Conservation (phyloP, 2,329 filamentous ascomycete species). For the Cercospora canescens region DNA sequence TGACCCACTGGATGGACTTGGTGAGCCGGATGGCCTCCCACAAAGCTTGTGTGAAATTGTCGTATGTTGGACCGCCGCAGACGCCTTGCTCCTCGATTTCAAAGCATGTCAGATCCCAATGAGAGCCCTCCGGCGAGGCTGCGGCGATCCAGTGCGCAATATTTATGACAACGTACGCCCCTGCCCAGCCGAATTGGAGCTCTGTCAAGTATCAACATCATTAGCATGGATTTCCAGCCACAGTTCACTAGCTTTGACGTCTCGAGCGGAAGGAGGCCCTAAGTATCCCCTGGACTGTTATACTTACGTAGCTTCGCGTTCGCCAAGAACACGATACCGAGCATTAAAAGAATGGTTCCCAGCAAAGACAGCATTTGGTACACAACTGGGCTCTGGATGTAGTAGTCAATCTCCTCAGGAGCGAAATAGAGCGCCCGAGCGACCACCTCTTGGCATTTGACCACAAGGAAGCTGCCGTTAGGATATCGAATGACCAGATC, state of each 20-base stretch:
- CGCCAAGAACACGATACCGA: slow-evolving; percentile 53
- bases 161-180: slow-evolving; percentile 52
- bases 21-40: slow-evolving; percentile 52
- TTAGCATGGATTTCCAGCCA: neutral
- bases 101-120: slow-evolving; percentile 52
- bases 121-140: slow-evolving; percentile 46
- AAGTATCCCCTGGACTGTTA: neutral
- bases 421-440: slow-evolving; percentile 55
- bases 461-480: slow-evolving; percentile 52
- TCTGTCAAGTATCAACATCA: slow-evolving; percentile 15
- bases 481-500: slow-evolving; percentile 54
- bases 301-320: slow-evolving; percentile 44
- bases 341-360: slow-evolving; percentile 54
- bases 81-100: slow-evolving; percentile 41
- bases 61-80: slow-evolving; percentile 33
- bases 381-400: slow-evolving; percentile 40
- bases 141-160: slow-evolving; percentile 54
- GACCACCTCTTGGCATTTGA: slow-evolving; percentile 51
- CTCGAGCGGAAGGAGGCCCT: neutral
- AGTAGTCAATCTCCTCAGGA: slow-evolving; percentile 51
- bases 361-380: slow-evolving; percentile 52
- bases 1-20: slow-evolving; percentile 46
- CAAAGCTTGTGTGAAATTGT: slow-evolving; percentile 49
- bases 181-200: slow-evolving; percentile 52
- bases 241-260: no score